These are phyloP conservation scores for Beauveria sp. DNA, from an alignment of 2,329 filamentous ascomycete species.

Conservation along the genomic window DNA sequence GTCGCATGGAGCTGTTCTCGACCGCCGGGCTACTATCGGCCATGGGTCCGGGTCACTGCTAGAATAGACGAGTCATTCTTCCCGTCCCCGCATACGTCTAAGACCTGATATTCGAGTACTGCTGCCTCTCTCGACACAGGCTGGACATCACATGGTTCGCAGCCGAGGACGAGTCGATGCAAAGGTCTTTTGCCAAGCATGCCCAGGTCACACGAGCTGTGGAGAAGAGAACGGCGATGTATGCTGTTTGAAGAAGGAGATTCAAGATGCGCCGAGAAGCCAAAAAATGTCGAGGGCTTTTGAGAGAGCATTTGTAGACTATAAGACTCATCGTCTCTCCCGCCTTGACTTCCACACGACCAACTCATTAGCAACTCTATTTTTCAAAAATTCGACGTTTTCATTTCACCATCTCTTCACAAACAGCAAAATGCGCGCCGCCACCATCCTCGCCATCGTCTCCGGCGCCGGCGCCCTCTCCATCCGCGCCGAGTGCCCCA, in stretches of 20 bases:
- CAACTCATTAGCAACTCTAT: not conserved
- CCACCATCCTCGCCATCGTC: constrained; percentile 7
- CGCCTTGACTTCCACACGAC: not conserved
- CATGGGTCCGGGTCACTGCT: not conserved
- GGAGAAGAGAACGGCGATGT: not conserved
- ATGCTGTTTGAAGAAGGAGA: not conserved
- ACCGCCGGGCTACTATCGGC: not conserved
- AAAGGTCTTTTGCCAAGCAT: not conserved
- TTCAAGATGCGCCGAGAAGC: not conserved
- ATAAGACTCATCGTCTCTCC: not conserved
- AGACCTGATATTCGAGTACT: not conserved
- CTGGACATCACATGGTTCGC: not conserved
- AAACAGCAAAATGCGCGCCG: constrained; percentile 1
- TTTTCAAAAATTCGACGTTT: not conserved
- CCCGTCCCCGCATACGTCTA: not conserved
- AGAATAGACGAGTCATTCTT: not conserved
- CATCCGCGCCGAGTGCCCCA: constrained; percentile 9
- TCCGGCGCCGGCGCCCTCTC: constrained; percentile 6
- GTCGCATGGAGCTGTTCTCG: not conserved
- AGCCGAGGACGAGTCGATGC: not conserved
- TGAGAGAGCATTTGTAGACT: not conserved
- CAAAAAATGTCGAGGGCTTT: too few relatives aligned
- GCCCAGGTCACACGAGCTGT: not conserved
- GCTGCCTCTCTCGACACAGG: not conserved
- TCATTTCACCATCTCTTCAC: not conserved